A percentile compares a stretch with the other conserved stretches of the same genome.
phyloP scores from a whole-genome alignment of 1,284 basidiomycete species.

The Malassezia furfur region DNA sequence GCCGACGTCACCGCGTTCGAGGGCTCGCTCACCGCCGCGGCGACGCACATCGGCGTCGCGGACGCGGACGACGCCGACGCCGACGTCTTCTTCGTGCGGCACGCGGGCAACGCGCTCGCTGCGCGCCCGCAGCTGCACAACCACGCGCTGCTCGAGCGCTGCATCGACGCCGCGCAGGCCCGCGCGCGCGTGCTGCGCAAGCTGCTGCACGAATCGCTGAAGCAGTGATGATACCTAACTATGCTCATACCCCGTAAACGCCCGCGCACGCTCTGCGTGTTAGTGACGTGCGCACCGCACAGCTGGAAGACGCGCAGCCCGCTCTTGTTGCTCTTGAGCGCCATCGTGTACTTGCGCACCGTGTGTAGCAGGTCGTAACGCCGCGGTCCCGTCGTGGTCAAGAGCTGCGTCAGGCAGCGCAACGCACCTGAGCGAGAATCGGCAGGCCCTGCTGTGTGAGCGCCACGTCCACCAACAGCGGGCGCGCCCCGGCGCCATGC shows the following conservation, averaged over 20 bases:
- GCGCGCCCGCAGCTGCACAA: background rate
- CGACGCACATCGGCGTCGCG: constrained; percentile 23
- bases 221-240: constrained; percentile 6
- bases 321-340: constrained; percentile 44
- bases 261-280: constrained; percentile 36
- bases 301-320: constrained; percentile 43
- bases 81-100: constrained; percentile 4
- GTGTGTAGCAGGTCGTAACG: constrained; percentile 36
- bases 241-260: constrained; percentile 36
- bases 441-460: constrained; percentile 39
- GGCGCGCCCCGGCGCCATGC: background rate
- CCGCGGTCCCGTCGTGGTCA: constrained; percentile 32
- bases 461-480: constrained; percentile 40
- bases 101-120: background rate
- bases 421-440: constrained; percentile 35
- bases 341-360: constrained; percentile 39
- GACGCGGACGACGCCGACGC: background rate
- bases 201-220: background rate
- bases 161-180: constrained; percentile 6
- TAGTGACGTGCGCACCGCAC: constrained; percentile 21
- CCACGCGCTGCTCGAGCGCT: constrained; percentile 2
- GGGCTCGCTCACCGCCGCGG: constrained; percentile 59
- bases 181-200: constrained; percentile 6
- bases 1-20: constrained; percentile 83
- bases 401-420: constrained; percentile 20